These are phyloP conservation scores for Leishmania gerbilli DNA, from an alignment of 208 protist species.

Conservation along the genomic window DNA sequence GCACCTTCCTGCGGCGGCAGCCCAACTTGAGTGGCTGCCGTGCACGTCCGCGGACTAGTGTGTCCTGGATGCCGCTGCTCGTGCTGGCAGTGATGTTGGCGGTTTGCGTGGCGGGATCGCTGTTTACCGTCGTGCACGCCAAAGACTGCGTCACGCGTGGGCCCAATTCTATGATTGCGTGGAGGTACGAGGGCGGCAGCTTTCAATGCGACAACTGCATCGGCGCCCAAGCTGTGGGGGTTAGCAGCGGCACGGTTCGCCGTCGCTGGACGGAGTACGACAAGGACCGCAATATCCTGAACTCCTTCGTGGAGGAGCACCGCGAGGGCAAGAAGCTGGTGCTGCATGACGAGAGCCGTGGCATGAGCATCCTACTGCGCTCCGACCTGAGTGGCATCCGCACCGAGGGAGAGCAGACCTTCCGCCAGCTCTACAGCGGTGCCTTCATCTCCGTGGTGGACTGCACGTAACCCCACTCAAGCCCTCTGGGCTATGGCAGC, in stretches of 20 bases:
- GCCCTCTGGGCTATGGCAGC: background rate
- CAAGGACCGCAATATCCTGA: constrained; percentile 24
- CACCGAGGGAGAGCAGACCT: constrained; percentile 44
- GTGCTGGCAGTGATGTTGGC: constrained; percentile 11
- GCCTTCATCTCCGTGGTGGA: constrained; percentile 60
- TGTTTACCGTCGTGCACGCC: constrained; percentile 10
- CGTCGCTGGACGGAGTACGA: constrained; percentile 65
- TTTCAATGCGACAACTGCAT: constrained; percentile 52
- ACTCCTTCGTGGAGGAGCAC: constrained; percentile 45
- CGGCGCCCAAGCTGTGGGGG: background rate
- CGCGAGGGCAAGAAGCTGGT: constrained; percentile 45
- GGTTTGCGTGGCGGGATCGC: background rate
- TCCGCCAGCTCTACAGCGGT: constrained; percentile 70
- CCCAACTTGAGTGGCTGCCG: background rate
- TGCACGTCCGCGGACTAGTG: background rate
- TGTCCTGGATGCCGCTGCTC: background rate
- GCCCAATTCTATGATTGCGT: constrained; percentile 38
- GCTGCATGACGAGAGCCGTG: constrained; percentile 40
- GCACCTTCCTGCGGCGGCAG: background rate
- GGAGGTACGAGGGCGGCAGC: constrained; percentile 66
- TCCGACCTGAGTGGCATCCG: constrained; percentile 61
- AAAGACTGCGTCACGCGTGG: constrained; percentile 43
- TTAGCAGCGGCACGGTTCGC: background rate
- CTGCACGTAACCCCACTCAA: constrained; percentile 47
- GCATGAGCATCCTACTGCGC: constrained; percentile 61